Percentiles rank a stretch among this genome's conserved stretches.
phyloP scores from a whole-genome alignment of 371 early-diverging fungal genomes.

The Zopfochytrium polystomum region DNA sequence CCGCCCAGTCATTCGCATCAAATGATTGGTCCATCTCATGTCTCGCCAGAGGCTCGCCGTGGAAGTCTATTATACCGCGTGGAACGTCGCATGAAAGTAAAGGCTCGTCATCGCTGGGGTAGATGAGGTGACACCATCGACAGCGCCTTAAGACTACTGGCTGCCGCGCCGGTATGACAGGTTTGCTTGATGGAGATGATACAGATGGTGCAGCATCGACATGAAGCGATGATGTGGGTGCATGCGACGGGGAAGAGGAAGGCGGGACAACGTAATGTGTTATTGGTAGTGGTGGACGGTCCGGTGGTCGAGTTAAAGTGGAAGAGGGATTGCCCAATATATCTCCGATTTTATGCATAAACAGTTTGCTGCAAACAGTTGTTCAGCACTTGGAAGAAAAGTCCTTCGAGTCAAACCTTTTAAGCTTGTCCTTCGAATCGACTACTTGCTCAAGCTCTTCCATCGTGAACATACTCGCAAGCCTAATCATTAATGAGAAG shows the following conservation, averaged over 20 bases:
- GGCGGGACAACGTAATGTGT: constrained; percentile 16
- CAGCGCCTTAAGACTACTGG: constrained; percentile 16
- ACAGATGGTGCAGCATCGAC: not conserved
- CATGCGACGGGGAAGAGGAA: too few relatives aligned
- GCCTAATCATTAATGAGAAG: constrained; percentile 15
- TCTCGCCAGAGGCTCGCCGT: constrained; percentile 10
- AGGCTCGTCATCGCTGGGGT: constrained; percentile 6
- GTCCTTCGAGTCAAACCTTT: constrained; percentile 27
- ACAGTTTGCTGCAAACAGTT: constrained; percentile 32
- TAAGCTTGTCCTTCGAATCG: constrained; percentile 44
- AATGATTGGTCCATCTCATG: constrained; percentile 29
- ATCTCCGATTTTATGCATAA: constrained; percentile 34
- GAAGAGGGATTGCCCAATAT: constrained; percentile 12
- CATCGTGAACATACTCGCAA: constrained; percentile 31
- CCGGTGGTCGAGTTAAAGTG: not conserved
- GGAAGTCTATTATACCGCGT: constrained; percentile 3
- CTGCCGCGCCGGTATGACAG: not conserved
- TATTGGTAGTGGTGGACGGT: not conserved
- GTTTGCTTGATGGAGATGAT: not conserved
- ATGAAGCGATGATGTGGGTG: constrained; percentile 7
- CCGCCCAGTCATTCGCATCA: constrained; percentile 34
- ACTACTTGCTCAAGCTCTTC: constrained; percentile 29
- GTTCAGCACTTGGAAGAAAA: not conserved
- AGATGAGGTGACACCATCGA: constrained; percentile 6
- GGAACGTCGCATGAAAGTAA: constrained; percentile 7